phyloP scores from a whole-genome alignment of 179 eudicot species.

The Carnegiea gigantea region DNA sequence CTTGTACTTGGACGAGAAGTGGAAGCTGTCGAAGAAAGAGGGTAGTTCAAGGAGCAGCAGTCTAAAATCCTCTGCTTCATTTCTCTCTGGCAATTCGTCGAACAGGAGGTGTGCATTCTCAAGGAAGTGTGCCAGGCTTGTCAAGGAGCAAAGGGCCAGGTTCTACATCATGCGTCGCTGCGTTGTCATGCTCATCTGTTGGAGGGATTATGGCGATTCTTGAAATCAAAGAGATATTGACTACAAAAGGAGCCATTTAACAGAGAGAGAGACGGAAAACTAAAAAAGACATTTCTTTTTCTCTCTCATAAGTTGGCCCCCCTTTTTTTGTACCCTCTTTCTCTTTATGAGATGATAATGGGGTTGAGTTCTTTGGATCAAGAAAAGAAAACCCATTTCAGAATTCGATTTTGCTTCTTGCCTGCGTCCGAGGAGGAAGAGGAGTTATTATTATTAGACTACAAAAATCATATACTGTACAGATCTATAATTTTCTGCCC shows the following conservation, averaged over 20 bases:
- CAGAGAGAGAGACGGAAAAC: too few relatives aligned
- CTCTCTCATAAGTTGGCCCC: not conserved
- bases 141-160: slow-evolving; percentile 80
- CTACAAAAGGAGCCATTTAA: not conserved
- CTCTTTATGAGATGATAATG: slow-evolving; percentile 38
- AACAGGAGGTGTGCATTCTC: slow-evolving; percentile 63
- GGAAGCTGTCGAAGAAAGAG: slow-evolving; percentile 66
- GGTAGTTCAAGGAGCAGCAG: slow-evolving; percentile 44
- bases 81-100: slow-evolving; percentile 38
- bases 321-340: slow-evolving; percentile 15
- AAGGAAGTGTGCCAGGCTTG: slow-evolving; percentile 71
- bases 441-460: slow-evolving; percentile 22
- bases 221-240: slow-evolving; percentile 21
- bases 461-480: slow-evolving; percentile 25
- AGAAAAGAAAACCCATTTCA: slow-evolving; percentile 4
- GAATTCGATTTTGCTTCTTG: slow-evolving; percentile 22
- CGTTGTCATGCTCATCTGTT: slow-evolving; percentile 78
- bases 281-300: not conserved
- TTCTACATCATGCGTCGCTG: slow-evolving; percentile 88
- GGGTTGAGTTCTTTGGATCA: slow-evolving; percentile 3
- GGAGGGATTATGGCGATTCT: slow-evolving; percentile 73
- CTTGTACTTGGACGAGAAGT: slow-evolving; percentile 60
- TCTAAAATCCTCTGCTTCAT: slow-evolving; percentile 30
- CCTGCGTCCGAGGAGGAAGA: slow-evolving; percentile 47
- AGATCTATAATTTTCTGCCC: not conserved